Evolutionary conservation across 108 stramenopile genomes (phyloP).

Genomic region (Cyclotella sp.): DNA sequence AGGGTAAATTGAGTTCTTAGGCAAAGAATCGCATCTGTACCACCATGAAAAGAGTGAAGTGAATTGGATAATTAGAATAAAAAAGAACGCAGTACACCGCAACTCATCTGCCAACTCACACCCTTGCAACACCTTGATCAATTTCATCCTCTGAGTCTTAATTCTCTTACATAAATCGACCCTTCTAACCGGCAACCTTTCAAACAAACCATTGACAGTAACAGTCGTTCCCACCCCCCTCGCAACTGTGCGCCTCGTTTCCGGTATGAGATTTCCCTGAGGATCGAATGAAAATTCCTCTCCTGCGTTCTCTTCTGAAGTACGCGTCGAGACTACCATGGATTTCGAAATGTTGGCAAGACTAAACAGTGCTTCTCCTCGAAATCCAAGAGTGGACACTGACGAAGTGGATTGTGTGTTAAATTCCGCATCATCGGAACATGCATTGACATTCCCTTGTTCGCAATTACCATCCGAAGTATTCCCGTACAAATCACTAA

Average conservation of each 20-base stretch:
- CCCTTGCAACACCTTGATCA: slow-evolving; percentile 78
- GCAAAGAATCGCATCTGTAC: slow-evolving; percentile 75
- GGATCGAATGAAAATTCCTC: slow-evolving; percentile 40
- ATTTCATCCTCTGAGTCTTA: slow-evolving; percentile 65
- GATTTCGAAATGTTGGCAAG: slow-evolving; percentile 69
- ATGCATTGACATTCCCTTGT: slow-evolving; percentile 4
- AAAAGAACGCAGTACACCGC: neutral
- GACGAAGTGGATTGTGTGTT: neutral
- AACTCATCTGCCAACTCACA: slow-evolving; percentile 49
- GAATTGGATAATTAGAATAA: neutral
- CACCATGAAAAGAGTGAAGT: neutral
- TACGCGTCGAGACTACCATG: slow-evolving; percentile 73
- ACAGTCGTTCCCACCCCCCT: slow-evolving; percentile 89
- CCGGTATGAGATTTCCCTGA: slow-evolving; percentile 54
- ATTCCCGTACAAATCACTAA: slow-evolving; percentile 77
- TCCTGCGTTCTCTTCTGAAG: slow-evolving; percentile 49
- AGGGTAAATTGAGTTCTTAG: slow-evolving; percentile 72
- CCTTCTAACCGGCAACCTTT: slow-evolving; percentile 82
- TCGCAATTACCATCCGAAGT: slow-evolving; percentile 10
- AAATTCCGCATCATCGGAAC: neutral
- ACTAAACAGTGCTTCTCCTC: slow-evolving; percentile 91
- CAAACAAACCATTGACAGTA: slow-evolving; percentile 78
- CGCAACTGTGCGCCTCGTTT: slow-evolving; percentile 40
- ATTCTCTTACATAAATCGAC: slow-evolving; percentile 76
- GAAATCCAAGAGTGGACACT: slow-evolving; percentile 70